A percentile compares a stretch with the other conserved stretches of the same genome.
These are phyloP conservation scores for Tetradesmus obliquus DNA, from an alignment of 139 green algal species.

Conservation along the genomic window DNA sequence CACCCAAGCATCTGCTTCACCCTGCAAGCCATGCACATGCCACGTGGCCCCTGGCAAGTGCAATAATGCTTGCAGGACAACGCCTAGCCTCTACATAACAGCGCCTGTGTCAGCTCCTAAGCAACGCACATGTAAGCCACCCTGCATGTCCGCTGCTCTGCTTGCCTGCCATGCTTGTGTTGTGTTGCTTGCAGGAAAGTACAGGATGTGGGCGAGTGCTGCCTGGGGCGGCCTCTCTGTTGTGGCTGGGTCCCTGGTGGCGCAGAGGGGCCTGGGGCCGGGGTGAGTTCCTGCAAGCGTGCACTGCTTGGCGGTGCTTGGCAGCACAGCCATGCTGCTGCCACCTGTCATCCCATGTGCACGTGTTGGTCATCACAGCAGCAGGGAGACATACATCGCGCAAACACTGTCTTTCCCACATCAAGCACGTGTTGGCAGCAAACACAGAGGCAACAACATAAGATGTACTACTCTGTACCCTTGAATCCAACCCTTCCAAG, in stretches of 20 bases:
- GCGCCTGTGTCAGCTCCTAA: too few relatives aligned
- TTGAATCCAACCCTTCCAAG: too few relatives aligned
- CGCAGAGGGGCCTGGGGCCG: slow-evolving; percentile 27
- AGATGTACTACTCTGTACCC: too few relatives aligned
- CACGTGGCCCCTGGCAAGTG: neutral
- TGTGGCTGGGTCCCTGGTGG: slow-evolving; percentile 37
- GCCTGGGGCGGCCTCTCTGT: slow-evolving; percentile 48
- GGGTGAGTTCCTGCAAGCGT: neutral
- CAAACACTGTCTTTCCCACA: too few relatives aligned
- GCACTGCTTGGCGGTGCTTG: neutral
- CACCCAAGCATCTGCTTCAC: neutral
- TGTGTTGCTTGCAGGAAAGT: neutral
- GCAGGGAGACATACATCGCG: too few relatives aligned
- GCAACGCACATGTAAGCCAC: too few relatives aligned
- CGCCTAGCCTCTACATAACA: neutral
- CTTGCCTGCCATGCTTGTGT: too few relatives aligned
- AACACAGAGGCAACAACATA: too few relatives aligned
- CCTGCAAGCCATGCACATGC: neutral
- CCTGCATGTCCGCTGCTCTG: too few relatives aligned
- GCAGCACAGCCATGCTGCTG: neutral
- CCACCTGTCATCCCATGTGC: too few relatives aligned
- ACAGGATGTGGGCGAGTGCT: slow-evolving; percentile 44
- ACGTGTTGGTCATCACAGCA: too few relatives aligned
- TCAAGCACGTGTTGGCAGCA: too few relatives aligned
- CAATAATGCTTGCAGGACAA: neutral